phyloP scores from a whole-genome alignment of 306 rosid species.

The Vigna trinervia region DNA sequence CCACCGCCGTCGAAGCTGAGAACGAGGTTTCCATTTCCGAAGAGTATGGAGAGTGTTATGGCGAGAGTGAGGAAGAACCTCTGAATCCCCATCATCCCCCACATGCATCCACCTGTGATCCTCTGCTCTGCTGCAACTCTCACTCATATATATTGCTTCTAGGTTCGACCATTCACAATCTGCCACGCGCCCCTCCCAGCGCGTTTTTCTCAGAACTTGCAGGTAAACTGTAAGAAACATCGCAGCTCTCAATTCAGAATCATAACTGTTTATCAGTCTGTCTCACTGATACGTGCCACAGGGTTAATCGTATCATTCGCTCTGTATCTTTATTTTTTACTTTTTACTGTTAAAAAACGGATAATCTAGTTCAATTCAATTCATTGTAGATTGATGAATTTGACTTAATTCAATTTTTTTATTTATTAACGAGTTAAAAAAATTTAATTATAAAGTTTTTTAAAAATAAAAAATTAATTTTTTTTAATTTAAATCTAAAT shows the following conservation, averaged over 20 bases:
- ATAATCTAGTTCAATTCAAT: no score
- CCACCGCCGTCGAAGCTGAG: conserved; percentile 38
- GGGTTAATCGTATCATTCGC: no score
- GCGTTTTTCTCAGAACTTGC: not conserved
- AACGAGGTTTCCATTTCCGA: conserved; percentile 41
- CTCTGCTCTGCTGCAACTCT: not conserved
- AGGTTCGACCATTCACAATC: not conserved
- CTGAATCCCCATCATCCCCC: conserved; percentile 30
- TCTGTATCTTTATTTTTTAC: no score
- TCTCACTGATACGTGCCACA: not conserved
- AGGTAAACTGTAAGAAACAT: no score
- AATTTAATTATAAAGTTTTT: no score
- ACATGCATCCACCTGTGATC: conserved; percentile 20
- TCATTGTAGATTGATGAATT: no score
- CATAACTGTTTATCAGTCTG: not conserved
- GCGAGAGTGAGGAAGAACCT: conserved; percentile 37
- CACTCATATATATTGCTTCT: conserved; percentile 4
- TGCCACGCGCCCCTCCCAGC: conserved; percentile 1
- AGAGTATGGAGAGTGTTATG: conserved; percentile 46
- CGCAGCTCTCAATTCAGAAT: not conserved
- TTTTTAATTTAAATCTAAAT: no score
- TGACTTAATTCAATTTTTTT: no score
- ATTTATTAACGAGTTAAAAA: no score
- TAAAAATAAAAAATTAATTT: no score
- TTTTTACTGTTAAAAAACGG: no score